Conservation (phyloP, 192 early-diverging fungal species). For the Physocladia obscura region DNA sequence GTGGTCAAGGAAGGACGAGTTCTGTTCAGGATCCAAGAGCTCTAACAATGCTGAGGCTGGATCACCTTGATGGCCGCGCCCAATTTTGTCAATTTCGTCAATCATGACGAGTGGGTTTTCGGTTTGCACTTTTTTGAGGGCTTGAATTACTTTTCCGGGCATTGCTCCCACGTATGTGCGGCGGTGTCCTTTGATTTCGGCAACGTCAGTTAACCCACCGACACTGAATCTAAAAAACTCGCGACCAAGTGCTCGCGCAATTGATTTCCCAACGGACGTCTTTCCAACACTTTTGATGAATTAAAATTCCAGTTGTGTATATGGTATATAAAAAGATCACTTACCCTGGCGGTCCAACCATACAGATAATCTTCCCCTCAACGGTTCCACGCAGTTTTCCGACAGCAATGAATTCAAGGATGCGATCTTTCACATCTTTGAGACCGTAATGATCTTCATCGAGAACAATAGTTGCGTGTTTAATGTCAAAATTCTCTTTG, state of each 20-base stretch:
- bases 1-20: conserved; percentile 95
- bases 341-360: conserved; percentile 93
- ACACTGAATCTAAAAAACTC: conserved; percentile 98
- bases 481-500: conserved; percentile 90
- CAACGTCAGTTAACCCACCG: conserved; percentile 95
- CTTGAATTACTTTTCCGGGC: conserved; percentile 99
- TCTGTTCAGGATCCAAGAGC: conserved; percentile 97
- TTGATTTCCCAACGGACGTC: conserved; percentile 96
- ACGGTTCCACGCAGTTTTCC: conserved; percentile 93
- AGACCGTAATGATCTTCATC: conserved; percentile 99
- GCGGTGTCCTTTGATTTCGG: conserved; percentile 98
- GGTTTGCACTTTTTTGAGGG: conserved; percentile 97
- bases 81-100: conserved; percentile 98
- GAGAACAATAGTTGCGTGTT: conserved; percentile 80
- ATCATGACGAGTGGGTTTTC: conserved; percentile 97
- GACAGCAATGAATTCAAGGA: conserved; percentile 98
- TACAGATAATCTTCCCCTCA: conserved; percentile 97
- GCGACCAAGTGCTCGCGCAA: conserved; percentile 89
- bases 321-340: not conserved
- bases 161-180: conserved; percentile 99
- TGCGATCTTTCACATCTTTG: conserved; percentile 98
- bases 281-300: conserved; percentile 77
- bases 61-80: conserved; percentile 96
- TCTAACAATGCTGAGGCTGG: conserved; percentile 95
- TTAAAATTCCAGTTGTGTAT: not conserved